Conservation (phyloP, 306 rosid species). For the Cicer judaicum region DNA sequence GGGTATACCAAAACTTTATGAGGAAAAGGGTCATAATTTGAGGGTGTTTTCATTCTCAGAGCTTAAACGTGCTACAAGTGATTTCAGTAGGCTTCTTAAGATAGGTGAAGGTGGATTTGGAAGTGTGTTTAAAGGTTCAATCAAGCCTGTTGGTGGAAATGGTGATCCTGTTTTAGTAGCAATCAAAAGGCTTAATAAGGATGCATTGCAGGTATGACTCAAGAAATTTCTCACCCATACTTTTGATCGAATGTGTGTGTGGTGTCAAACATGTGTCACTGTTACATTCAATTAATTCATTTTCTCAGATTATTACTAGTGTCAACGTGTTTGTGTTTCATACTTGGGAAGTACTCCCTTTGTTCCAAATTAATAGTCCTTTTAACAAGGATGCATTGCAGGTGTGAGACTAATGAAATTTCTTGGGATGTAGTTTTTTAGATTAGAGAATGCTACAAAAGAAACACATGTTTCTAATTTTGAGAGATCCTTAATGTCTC, state of each 20-base stretch:
- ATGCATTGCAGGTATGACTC: conserved; percentile 76
- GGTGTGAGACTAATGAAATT: conserved; percentile 52
- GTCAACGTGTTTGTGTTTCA: too few species aligned
- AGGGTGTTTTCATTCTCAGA: conserved; percentile 64
- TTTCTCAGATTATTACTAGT: too few species aligned
- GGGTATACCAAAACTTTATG: conserved; percentile 77
- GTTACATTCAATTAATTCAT: too few species aligned
- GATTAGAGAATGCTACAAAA: conserved; percentile 4
- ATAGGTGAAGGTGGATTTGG: conserved; percentile 98
- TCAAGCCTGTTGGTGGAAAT: conserved; percentile 63
- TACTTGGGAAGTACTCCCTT: too few species aligned
- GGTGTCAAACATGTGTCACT: too few species aligned
- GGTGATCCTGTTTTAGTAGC: conserved; percentile 66
- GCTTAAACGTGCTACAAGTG: conserved; percentile 66
- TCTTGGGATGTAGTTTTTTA: background rate
- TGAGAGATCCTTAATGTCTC: background rate
- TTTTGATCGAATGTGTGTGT: too few species aligned
- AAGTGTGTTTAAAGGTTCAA: conserved; percentile 77
- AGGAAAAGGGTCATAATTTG: conserved; percentile 79
- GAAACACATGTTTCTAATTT: background rate
- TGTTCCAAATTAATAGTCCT: too few species aligned
- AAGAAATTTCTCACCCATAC: background rate
- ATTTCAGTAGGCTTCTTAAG: conserved; percentile 70
- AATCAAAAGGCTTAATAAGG: conserved; percentile 71
- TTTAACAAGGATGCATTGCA: conserved; percentile 74